These are phyloP conservation scores for Nakazawaea pomicola DNA, from an alignment of 805 yeast species.

Conservation along the genomic window DNA sequence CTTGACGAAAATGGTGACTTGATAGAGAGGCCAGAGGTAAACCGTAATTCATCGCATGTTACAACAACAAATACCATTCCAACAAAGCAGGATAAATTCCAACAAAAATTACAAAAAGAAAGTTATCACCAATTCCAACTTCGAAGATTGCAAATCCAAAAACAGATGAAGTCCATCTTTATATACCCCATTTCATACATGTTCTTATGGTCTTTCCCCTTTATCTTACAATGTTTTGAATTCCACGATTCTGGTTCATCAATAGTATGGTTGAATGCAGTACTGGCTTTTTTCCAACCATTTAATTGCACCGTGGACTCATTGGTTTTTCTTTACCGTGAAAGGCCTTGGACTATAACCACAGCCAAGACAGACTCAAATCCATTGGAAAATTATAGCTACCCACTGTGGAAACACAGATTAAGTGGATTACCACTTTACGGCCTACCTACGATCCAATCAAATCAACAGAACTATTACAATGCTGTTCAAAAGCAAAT, in stretches of 20 bases:
- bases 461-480: not conserved
- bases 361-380: slow-evolving; percentile 20
- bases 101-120: slow-evolving; percentile 44
- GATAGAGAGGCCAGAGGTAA: not conserved
- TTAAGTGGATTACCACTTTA: slow-evolving; percentile 40
- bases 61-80: no score
- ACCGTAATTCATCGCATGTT: no score
- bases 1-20: slow-evolving; percentile 7
- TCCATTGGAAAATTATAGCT: slow-evolving; percentile 20
- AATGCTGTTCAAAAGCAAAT: slow-evolving; percentile 1
- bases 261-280: slow-evolving; percentile 53
- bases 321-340: slow-evolving; percentile 69
- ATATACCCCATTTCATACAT: slow-evolving; percentile 82
- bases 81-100: not conserved
- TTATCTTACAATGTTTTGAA: slow-evolving; percentile 47
- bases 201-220: slow-evolving; percentile 78
- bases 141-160: slow-evolving; percentile 62
- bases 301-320: slow-evolving; percentile 77
- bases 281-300: slow-evolving; percentile 77
- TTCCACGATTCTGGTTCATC: slow-evolving; percentile 47
- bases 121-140: slow-evolving; percentile 56
- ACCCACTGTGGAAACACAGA: slow-evolving; percentile 34
- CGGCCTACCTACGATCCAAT: slow-evolving; percentile 28
- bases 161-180: slow-evolving; percentile 75
- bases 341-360: slow-evolving; percentile 63